phyloP scores from a whole-genome alignment of 148 eudicot genomes.

The Camellia lanceoleosa region DNA sequence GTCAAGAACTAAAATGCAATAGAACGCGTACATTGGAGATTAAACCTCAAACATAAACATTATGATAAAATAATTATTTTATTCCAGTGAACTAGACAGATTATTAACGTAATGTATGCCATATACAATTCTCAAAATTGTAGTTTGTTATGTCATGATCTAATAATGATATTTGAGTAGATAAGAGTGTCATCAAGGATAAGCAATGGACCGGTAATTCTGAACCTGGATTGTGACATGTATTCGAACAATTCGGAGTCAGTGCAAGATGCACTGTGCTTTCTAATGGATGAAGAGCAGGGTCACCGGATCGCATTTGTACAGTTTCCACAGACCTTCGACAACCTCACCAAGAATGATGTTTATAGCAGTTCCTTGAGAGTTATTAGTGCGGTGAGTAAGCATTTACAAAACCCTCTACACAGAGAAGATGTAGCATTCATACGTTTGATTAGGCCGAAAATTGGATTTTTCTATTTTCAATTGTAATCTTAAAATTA shows the following conservation, averaged over 20 bases:
- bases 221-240: slow-evolving; percentile 14
- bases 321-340: slow-evolving; percentile 4
- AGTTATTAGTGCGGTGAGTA: not conserved
- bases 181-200: slow-evolving; percentile 19
- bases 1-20: no score
- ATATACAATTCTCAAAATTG: no score
- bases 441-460: no score
- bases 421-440: no score
- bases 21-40: no score
- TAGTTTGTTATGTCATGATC: no score
- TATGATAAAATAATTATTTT: no score
- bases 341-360: slow-evolving; percentile 5
- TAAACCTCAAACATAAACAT: no score
- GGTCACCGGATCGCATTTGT: slow-evolving; percentile 2
- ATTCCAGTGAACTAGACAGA: no score
- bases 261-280: slow-evolving; percentile 10
- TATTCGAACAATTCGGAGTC: slow-evolving; percentile 5
- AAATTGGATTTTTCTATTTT: no score
- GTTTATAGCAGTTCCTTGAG: slow-evolving; percentile 2
- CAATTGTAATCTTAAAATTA: no score
- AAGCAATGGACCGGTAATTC: slow-evolving; percentile 7
- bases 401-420: not conserved
- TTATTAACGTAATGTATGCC: no score
- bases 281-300: slow-evolving; percentile 10
- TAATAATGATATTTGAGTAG: not conserved